phyloP scores from a whole-genome alignment of 2,329 filamentous ascomycete genomes.

The Xylaria sp. region DNA sequence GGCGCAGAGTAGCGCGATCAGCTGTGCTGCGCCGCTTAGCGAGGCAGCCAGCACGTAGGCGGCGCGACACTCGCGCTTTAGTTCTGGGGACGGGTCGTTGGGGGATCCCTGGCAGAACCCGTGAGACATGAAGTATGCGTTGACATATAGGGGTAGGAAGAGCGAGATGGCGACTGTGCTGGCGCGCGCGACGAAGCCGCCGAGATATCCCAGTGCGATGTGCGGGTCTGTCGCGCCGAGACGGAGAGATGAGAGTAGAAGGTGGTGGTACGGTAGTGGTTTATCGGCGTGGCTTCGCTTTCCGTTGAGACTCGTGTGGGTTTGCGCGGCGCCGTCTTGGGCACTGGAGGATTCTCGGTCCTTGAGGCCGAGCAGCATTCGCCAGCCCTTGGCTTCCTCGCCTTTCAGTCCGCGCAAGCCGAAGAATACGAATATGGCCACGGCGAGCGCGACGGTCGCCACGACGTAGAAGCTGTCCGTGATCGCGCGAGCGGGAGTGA shows the following conservation, averaged over 20 bases:
- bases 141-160: conserved; percentile 93
- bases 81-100: conserved; percentile 72
- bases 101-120: conserved; percentile 79
- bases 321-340: too few species aligned
- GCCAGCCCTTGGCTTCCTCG: conserved; percentile 81
- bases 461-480: conserved; percentile 90
- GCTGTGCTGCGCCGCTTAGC: conserved; percentile 87
- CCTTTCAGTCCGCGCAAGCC: conserved; percentile 76
- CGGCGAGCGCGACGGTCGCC: conserved; percentile 73
- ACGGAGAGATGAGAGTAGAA: conserved; percentile 70
- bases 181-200: conserved; percentile 92
- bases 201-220: conserved; percentile 88
- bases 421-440: conserved; percentile 80
- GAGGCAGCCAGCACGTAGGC: conserved; percentile 91
- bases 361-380: conserved; percentile 61
- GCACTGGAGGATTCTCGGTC: not conserved
- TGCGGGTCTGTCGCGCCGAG: conserved; percentile 79
- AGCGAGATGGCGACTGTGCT: conserved; percentile 95
- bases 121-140: conserved; percentile 85
- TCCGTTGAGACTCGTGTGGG: too few species aligned
- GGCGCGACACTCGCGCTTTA: conserved; percentile 84
- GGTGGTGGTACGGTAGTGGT: conserved; percentile 66
- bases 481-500: conserved; percentile 78
- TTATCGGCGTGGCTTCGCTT: not conserved
- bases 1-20: conserved; percentile 84